phyloP scores from a whole-genome alignment of 805 yeast genomes.

The Suhomyces canberraensis region DNA sequence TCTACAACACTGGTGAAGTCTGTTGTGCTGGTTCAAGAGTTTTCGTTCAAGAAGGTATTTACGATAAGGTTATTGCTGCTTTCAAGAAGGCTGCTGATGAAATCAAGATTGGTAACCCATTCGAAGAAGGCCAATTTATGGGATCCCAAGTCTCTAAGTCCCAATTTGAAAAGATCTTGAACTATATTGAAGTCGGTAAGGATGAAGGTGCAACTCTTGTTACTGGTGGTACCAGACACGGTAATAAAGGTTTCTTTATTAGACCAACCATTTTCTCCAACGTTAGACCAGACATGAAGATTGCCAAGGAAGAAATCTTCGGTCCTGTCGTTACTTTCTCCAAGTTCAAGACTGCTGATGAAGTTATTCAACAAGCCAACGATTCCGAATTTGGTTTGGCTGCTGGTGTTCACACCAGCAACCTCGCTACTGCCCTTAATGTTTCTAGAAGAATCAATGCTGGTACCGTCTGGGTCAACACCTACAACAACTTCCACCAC shows the following conservation, averaged over 20 bases:
- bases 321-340: conserved; percentile 89
- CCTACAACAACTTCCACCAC: conserved; percentile 84
- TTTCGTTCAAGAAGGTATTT: conserved; percentile 79
- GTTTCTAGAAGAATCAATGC: conserved; percentile 74
- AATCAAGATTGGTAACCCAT: conserved; percentile 78
- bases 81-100: conserved; percentile 55
- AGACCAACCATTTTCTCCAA: conserved; percentile 86
- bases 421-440: conserved; percentile 69
- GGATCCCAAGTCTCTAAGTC: conserved; percentile 88
- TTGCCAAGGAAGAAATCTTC: conserved; percentile 87
- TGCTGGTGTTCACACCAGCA: conserved; percentile 83
- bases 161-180: conserved; percentile 76
- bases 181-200: conserved; percentile 73
- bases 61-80: conserved; percentile 68
- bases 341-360: conserved; percentile 80
- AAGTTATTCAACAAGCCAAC: conserved; percentile 75
- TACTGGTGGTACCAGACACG: conserved; percentile 78
- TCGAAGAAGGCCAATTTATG: conserved; percentile 71
- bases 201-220: conserved; percentile 80
- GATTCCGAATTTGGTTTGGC: conserved; percentile 83
- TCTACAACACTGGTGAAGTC: conserved; percentile 92
- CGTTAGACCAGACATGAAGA: conserved; percentile 67
- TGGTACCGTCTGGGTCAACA: conserved; percentile 91
- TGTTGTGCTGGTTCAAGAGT: conserved; percentile 94
- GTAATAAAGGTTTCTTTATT: conserved; percentile 66